Conservation (phyloP, 345 rosid species). For the Cardiospermum halicacabum region DNA sequence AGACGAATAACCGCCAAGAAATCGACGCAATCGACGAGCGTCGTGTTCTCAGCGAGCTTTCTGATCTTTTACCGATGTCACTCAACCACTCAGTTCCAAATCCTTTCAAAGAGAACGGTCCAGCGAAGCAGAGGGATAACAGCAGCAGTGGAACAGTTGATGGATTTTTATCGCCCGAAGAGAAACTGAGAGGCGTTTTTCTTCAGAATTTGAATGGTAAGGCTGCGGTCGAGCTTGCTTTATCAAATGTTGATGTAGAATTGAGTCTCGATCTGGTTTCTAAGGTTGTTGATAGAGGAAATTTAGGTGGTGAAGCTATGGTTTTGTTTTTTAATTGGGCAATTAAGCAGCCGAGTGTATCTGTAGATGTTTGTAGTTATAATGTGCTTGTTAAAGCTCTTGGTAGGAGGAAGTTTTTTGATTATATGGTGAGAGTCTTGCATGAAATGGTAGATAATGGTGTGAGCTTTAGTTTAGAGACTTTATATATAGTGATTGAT, state of each 20-base stretch:
- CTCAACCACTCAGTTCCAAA: conserved; percentile 11
- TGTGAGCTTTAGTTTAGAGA: conserved; percentile 34
- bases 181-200: conserved; percentile 80
- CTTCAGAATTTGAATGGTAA: conserved; percentile 62
- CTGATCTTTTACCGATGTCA: conserved; percentile 48
- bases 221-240: conserved; percentile 43
- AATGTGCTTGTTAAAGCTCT: conserved; percentile 56
- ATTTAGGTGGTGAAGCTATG: conserved; percentile 68
- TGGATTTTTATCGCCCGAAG: conserved; percentile 57
- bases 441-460: conserved; percentile 35
- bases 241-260: conserved; percentile 39
- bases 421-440: conserved; percentile 42
- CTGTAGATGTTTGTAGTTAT: conserved; percentile 42
- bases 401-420: conserved; percentile 67
- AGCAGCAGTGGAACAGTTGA: conserved; percentile 26
- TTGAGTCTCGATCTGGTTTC: conserved; percentile 58
- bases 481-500: conserved; percentile 51
- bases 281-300: conserved; percentile 59
- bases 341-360: conserved; percentile 41
- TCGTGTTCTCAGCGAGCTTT: conserved; percentile 50
- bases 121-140: conserved; percentile 15
- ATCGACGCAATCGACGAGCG: conserved; percentile 40
- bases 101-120: conserved; percentile 7
- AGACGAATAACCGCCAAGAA: conserved; percentile 11
- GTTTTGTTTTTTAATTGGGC: conserved; percentile 76